phyloP scores from a whole-genome alignment of 148 eudicot genomes.

The Beta vulgaris region DNA sequence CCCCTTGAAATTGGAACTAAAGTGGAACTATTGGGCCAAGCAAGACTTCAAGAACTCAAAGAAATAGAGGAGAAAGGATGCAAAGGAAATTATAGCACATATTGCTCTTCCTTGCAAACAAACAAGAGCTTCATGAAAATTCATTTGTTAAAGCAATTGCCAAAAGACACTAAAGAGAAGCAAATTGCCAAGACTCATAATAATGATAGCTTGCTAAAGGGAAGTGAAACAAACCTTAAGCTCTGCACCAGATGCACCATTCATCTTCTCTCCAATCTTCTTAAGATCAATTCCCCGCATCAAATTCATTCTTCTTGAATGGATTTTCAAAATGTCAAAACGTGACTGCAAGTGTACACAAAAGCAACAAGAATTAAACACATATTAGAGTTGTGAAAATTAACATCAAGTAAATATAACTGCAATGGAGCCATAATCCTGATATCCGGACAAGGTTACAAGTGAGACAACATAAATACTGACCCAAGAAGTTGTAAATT shows the following conservation, averaged over 20 bases:
- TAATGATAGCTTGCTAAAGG: background rate
- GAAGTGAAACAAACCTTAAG: conserved; percentile 38
- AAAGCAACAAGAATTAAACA: background rate
- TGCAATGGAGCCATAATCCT: background rate
- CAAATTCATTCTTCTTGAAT: conserved; percentile 65
- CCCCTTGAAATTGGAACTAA: too few relatives aligned
- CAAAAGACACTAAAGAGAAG: too few relatives aligned
- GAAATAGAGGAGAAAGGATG: background rate
- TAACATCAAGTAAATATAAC: background rate
- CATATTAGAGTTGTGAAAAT: background rate
- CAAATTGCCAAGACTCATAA: background rate
- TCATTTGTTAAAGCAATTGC: background rate
- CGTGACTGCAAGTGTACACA: conserved; percentile 43
- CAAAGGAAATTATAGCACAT: background rate
- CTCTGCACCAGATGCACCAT: conserved; percentile 65
- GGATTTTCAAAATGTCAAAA: conserved; percentile 63
- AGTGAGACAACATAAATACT: too few relatives aligned
- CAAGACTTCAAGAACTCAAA: background rate
- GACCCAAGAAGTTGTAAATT: too few relatives aligned
- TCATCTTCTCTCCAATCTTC: conserved; percentile 65
- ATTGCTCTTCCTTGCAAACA: background rate
- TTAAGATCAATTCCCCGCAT: conserved; percentile 63
- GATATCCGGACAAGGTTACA: too few relatives aligned
- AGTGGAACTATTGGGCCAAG: background rate
- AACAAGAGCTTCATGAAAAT: background rate